These are phyloP conservation scores for Rhodotorula babjevae DNA, from an alignment of 768 basidiomycete genomes.

Conservation along the genomic window DNA sequence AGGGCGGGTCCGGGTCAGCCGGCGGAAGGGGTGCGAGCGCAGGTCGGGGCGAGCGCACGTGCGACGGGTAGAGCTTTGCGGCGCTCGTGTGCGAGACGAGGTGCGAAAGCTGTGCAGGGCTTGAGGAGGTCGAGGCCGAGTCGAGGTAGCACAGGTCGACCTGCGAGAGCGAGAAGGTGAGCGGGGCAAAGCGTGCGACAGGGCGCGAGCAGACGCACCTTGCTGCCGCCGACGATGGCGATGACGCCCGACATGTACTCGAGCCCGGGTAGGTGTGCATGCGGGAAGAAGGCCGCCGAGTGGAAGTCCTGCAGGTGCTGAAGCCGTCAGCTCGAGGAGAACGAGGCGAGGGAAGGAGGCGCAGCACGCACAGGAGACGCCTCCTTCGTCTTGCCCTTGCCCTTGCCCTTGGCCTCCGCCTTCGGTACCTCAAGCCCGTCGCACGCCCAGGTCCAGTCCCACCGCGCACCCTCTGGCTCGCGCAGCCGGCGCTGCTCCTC, in stretches of 20 bases:
- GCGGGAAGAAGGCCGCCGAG: slow-evolving; percentile 13
- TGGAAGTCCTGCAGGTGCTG: neutral
- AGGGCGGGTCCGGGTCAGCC: neutral
- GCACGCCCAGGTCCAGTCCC: slow-evolving; percentile 9
- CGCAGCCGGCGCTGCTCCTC: neutral
- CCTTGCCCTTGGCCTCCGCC: neutral
- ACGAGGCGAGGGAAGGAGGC: neutral
- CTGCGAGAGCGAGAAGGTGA: neutral
- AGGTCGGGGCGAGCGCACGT: neutral
- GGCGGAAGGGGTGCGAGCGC: too few species aligned
- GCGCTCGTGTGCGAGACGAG: neutral
- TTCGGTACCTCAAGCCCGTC: too few species aligned
- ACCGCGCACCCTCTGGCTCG: neutral
- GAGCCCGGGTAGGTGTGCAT: neutral
- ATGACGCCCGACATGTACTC: slow-evolving; percentile 5
- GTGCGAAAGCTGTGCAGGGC: neutral
- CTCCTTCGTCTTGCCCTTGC: neutral
- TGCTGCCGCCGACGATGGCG: slow-evolving; percentile 6
- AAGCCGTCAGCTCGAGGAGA: too few species aligned
- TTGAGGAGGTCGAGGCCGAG: neutral
- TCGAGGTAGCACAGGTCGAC: slow-evolving; percentile 1
- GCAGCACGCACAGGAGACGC: neutral
- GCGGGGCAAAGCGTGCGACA: too few species aligned
- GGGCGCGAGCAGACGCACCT: neutral
- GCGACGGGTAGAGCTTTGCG: neutral